phyloP scores from a whole-genome alignment of 2,329 filamentous ascomycete genomes.

The Rutstroemia sp. region DNA sequence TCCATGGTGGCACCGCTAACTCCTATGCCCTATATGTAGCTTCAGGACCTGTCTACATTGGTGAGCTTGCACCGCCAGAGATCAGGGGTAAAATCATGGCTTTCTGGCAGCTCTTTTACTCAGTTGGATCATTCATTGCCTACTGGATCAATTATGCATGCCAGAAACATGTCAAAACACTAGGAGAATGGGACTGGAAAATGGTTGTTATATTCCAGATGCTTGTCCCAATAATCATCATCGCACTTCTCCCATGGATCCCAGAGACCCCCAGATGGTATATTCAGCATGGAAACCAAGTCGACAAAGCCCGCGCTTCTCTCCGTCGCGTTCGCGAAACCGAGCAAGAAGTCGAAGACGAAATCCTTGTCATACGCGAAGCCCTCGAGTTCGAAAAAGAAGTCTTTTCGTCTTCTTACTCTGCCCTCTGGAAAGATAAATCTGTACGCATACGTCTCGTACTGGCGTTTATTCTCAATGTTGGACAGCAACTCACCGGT shows the following conservation, averaged over 20 bases:
- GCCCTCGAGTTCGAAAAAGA: slow-evolving; percentile 68
- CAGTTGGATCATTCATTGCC: slow-evolving; percentile 37
- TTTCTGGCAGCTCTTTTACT: slow-evolving; percentile 64
- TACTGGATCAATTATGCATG: slow-evolving; percentile 23
- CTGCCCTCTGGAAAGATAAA: slow-evolving; percentile 61
- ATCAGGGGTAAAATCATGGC: slow-evolving; percentile 63
- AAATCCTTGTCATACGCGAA: slow-evolving; percentile 56
- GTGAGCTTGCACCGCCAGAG: slow-evolving; percentile 55
- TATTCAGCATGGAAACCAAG: slow-evolving; percentile 49
- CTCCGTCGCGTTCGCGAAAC: slow-evolving; percentile 55
- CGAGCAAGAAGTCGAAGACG: slow-evolving; percentile 45
- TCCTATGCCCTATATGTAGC: slow-evolving; percentile 33
- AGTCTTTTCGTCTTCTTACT: slow-evolving; percentile 54
- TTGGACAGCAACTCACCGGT: slow-evolving; percentile 64
- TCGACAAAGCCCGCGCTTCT: slow-evolving; percentile 42
- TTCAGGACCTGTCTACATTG: slow-evolving; percentile 63
- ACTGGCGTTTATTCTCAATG: slow-evolving; percentile 59
- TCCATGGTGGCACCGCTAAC: not conserved
- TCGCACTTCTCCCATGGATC: slow-evolving; percentile 55
- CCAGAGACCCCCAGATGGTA: slow-evolving; percentile 64
- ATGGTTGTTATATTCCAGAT: slow-evolving; percentile 68
- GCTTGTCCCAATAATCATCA: slow-evolving; percentile 56
- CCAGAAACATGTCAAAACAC: slow-evolving; percentile 14
- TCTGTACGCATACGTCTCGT: slow-evolving; percentile 60
- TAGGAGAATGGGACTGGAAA: slow-evolving; percentile 65